A percentile compares a stretch with the other conserved stretches of the same genome.
Evolutionary conservation across 257 asterid genomes (phyloP).

Genomic region (Sherardia arvensis): DNA sequence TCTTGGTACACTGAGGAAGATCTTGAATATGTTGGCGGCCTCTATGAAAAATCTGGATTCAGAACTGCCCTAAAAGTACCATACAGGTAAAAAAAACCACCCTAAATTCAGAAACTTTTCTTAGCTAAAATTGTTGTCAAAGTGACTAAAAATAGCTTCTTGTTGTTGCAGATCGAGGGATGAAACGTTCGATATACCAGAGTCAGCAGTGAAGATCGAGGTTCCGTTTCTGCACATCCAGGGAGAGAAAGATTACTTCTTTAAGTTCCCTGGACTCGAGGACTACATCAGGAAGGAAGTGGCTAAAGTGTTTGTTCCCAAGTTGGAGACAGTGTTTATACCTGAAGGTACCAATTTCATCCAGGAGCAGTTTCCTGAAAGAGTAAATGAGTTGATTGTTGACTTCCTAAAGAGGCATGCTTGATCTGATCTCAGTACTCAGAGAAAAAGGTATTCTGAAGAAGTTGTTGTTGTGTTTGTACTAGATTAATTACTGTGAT

Average conservation of each 20-base stretch:
- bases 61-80: conserved; percentile 40
- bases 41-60: conserved; percentile 39
- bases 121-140: background rate
- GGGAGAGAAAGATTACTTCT: conserved; percentile 40
- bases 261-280: conserved; percentile 21
- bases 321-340: conserved; percentile 29
- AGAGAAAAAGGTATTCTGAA: background rate
- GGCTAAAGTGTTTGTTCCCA: conserved; percentile 27
- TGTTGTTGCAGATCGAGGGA: background rate
- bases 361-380: conserved; percentile 39
- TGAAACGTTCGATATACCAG: background rate
- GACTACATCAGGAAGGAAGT: conserved; percentile 26
- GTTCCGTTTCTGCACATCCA: conserved; percentile 42
- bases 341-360: conserved; percentile 40
- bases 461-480: background rate
- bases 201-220: conserved; percentile 9
- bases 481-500: background rate
- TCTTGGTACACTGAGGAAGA: conserved; percentile 42
- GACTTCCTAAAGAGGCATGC: conserved; percentile 25
- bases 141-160: background rate
- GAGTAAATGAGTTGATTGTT: conserved; percentile 28
- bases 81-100: conserved; percentile 31
- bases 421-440: background rate
- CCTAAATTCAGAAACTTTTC: background rate
- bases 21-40: conserved; percentile 28